Evolutionary conservation across 176 grass and related monocot genomes (phyloP).

Genomic region (Puya raimondii): DNA sequence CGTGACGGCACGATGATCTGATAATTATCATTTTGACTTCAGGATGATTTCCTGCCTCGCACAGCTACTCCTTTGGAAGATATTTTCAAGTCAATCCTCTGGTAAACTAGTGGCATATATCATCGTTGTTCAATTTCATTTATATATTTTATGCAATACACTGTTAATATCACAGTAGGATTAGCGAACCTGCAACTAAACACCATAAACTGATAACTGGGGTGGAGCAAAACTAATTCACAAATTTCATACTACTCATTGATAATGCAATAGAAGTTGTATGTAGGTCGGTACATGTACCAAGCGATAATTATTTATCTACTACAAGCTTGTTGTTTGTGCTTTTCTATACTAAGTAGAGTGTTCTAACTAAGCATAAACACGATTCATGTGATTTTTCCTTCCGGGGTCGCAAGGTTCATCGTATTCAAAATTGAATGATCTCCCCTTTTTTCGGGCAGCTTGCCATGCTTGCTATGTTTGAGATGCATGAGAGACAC

Average conservation of each 20-base stretch:
- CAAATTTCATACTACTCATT: no score
- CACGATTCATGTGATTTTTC: slow-evolving; percentile 5
- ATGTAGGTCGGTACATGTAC: no score
- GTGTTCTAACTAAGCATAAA: no score
- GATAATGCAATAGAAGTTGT: no score
- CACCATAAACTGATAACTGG: background rate
- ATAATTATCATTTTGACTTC: slow-evolving; percentile 14
- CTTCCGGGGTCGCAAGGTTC: slow-evolving; percentile 17
- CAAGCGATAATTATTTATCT: no score
- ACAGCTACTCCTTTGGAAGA: slow-evolving; percentile 88
- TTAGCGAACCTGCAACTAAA: background rate
- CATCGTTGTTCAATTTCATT: background rate
- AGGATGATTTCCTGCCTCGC: slow-evolving; percentile 95
- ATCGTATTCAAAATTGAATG: slow-evolving; percentile 24
- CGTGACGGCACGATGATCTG: slow-evolving; percentile 5
- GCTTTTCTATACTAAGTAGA: no score
- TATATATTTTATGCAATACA: background rate
- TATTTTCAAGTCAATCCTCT: slow-evolving; percentile 93
- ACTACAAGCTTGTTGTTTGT: no score
- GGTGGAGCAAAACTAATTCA: no score
- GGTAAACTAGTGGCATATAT: slow-evolving; percentile 25
- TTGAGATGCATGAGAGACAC: slow-evolving; percentile 83
- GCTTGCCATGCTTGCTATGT: slow-evolving; percentile 73
- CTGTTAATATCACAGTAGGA: background rate
- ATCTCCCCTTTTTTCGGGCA: slow-evolving; percentile 33